A percentile compares a stretch with the other conserved stretches of the same genome.
These are phyloP conservation scores for Rosa multiflora DNA, from an alignment of 306 rosid genomes.

Conservation along the genomic window DNA sequence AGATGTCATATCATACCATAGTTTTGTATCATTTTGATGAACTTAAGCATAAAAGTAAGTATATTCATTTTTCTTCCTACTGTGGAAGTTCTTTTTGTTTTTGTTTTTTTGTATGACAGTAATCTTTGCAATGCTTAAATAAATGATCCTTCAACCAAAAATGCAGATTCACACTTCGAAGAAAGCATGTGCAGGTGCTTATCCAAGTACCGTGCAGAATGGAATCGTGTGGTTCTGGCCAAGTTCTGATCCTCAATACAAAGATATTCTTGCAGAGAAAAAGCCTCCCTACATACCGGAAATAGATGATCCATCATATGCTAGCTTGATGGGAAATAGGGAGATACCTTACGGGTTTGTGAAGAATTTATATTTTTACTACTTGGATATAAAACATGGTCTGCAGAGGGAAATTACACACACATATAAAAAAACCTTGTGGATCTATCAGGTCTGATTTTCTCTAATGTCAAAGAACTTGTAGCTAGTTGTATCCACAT, in stretches of 20 bases:
- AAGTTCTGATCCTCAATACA: not conserved
- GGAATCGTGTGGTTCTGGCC: not conserved
- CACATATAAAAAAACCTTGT: no score
- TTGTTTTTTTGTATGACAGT: no score
- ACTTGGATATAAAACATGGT: not conserved
- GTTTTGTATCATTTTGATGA: not conserved
- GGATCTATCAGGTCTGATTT: no score
- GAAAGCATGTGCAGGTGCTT: conserved; percentile 72
- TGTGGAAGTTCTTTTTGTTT: no score
- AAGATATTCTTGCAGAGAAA: conserved; percentile 14
- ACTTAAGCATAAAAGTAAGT: not conserved
- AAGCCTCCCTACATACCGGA: conserved; percentile 37
- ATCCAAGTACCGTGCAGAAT: conserved; percentile 35
- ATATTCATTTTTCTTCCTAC: no score
- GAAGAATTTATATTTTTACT: not conserved
- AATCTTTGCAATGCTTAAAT: no score
- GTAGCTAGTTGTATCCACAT: no score
- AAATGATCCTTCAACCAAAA: not conserved
- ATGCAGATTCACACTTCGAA: conserved; percentile 68
- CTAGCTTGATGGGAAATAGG: conserved; percentile 58
- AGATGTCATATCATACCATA: no score
- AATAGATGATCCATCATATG: conserved; percentile 67
- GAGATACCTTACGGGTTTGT: conserved; percentile 76
- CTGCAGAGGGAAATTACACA: not conserved
- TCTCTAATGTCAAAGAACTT: no score